Base-by-base conservation (phyloP, 768 basidiomycete genomes). In the Mycena alexandri region DNA sequence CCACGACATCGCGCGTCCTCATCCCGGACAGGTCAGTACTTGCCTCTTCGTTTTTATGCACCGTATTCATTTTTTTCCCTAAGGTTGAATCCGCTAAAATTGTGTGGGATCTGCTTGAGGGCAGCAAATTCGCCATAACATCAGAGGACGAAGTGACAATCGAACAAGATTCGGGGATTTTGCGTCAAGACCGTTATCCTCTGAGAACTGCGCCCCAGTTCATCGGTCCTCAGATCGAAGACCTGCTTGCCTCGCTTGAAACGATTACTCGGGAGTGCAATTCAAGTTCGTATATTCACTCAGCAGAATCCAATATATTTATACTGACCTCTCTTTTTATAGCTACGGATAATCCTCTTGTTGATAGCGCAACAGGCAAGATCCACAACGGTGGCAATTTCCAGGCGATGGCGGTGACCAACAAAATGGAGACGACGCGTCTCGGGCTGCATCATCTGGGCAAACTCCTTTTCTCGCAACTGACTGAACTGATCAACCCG, bases 331-430 rank as follows among this genome's bases (percentile, higher is more conserved):
- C 14, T 38, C 54, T 60, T 44, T 52, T n/a, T 47, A 53, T 61
- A 92, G 90, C 94, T 21, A 96, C 94, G 5, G 94, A 96, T 75
- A 96, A 96, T 75, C 94, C 94, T 1, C 85, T 96, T 10, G 82
- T 95, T 43, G 92, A 96, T 67, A 84, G 84, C 46, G 84, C 89
- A 71, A 86, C 86, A 7, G 88, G 88, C 2, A 81, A 79, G 57
- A 82, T 94, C 21, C 92, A 94, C 76, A 86, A 94, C 62, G 94
- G 93, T 34, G 94, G 94, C 17, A 95, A 95, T 76, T 96, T 96
- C 87, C 94, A 95, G 46, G 67, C 57, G 13, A 91, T 93, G 85
- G 83, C 93, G 4, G 89, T 95, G 44, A 93, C 93, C 10, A 94
- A 93, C 61, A 88, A 90, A 14, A 94, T 95, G 92, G 94, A 95